Percentiles rank a stretch among this genome's conserved stretches.
phyloP scores from a whole-genome alignment of 306 rosid genomes.

The Cotoneaster glaucophyllus region DNA sequence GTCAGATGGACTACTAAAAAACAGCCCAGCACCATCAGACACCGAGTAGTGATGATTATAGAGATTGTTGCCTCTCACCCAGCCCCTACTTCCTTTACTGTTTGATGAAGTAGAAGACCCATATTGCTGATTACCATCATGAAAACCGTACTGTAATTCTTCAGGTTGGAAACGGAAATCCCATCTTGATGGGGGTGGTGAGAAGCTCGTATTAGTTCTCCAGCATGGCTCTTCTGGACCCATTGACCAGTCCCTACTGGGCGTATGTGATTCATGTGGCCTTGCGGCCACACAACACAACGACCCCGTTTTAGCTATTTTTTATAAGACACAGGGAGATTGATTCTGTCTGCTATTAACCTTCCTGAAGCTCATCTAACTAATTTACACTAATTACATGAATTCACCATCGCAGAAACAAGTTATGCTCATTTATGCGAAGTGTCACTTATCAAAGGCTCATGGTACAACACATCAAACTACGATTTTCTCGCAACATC shows the following conservation, averaged over 20 bases:
- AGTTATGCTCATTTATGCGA: conserved; percentile 6
- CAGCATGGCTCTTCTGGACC: conserved; percentile 88
- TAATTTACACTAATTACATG: background rate
- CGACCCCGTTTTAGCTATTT: conserved; percentile 95
- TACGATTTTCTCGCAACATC: background rate
- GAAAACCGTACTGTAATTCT: conserved; percentile 47
- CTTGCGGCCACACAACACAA: conserved; percentile 99
- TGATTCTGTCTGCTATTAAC: conserved; percentile 27
- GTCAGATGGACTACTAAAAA: conserved; percentile 72
- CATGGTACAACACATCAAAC: background rate
- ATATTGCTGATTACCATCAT: conserved; percentile 45
- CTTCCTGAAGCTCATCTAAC: conserved; percentile 13
- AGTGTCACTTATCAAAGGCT: background rate
- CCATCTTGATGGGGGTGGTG: conserved; percentile 77
- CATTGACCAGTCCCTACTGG: conserved; percentile 87
- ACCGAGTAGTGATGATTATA: conserved; percentile 65
- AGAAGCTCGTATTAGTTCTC: conserved; percentile 84
- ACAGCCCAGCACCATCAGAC: conserved; percentile 66
- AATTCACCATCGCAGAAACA: background rate
- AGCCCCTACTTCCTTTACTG: conserved; percentile 57
- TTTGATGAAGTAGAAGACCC: conserved; percentile 66
- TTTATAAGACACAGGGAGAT: conserved; percentile 33
- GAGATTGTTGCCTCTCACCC: conserved; percentile 70
- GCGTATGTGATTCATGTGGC: conserved; percentile 92
- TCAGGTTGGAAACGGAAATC: conserved; percentile 77